phyloP scores from a whole-genome alignment of 2,329 filamentous ascomycete genomes.

The Sporothrix pseudoabietina region DNA sequence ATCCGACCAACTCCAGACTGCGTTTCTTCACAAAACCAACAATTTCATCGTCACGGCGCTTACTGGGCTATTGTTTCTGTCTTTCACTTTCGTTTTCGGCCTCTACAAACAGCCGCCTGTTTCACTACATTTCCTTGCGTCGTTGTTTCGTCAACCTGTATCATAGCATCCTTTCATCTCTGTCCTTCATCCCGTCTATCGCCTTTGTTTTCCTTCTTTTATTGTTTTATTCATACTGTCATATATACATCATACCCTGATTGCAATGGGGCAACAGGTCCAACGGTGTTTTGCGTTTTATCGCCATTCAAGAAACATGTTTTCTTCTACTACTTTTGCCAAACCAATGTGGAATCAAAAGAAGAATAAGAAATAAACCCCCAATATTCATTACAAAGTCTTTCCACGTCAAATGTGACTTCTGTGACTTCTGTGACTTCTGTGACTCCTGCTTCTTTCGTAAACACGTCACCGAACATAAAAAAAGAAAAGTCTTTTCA shows the following conservation, averaged over 20 bases:
- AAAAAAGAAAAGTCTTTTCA: not conserved
- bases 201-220: too few relatives aligned
- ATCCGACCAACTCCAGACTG: slow-evolving; percentile 14
- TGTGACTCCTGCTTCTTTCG: not conserved
- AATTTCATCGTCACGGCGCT: slow-evolving; percentile 1
- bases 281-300: slow-evolving; percentile 2
- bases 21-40: not conserved
- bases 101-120: not conserved
- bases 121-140: slow-evolving; percentile 18
- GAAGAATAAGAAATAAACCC: not conserved
- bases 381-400: not conserved
- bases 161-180: slow-evolving; percentile 1
- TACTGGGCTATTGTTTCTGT: not conserved
- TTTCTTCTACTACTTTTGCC: not conserved
- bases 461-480: not conserved
- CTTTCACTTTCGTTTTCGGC: not conserved
- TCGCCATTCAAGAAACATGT: not conserved
- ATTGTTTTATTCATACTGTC: not conserved
- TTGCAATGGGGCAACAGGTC: slow-evolving; percentile 17
- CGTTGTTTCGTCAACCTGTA: not conserved
- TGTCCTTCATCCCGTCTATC: not conserved
- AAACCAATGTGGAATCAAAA: slow-evolving; percentile 8
- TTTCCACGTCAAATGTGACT: not conserved
- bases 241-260: slow-evolving; percentile 14
- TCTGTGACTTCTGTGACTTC: not conserved